These are phyloP conservation scores for Calonectria henricotiae DNA, from an alignment of 2,329 filamentous ascomycete species.

Conservation along the genomic window DNA sequence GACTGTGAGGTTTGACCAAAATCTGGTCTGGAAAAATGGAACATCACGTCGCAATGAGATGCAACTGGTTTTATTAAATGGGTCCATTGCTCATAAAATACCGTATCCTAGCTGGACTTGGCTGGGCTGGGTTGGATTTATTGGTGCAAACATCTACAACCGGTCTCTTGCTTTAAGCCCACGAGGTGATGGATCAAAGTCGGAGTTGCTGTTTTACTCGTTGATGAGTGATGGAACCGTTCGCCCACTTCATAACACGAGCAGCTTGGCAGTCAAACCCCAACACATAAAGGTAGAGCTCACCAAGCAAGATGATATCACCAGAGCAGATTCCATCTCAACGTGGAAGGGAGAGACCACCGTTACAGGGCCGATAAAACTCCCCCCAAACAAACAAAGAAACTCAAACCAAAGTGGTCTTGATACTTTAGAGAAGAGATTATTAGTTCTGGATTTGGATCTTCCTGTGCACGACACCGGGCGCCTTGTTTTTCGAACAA, in stretches of 20 bases:
- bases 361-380: not conserved
- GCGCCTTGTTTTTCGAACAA: slow-evolving; percentile 14
- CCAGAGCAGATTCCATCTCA: not conserved
- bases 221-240: slow-evolving; percentile 17
- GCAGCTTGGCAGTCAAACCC: not conserved
- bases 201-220: slow-evolving; percentile 10
- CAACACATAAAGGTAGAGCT: not conserved
- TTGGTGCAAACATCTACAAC: not conserved
- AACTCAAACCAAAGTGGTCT: not conserved
- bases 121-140: slow-evolving; percentile 12
- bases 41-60: slow-evolving; percentile 9
- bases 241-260: not conserved
- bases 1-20: slow-evolving; percentile 22
- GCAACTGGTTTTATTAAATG: not conserved
- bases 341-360: slow-evolving; percentile 11
- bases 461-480: slow-evolving; percentile 17
- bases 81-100: not conserved
- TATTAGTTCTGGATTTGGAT: not conserved
- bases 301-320: too few species aligned
- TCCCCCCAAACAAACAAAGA: not conserved
- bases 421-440: not conserved
- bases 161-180: not conserved
- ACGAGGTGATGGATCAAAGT: not conserved
- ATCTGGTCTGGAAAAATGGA: slow-evolving; percentile 25
- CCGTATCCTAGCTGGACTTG: slow-evolving; percentile 21